phyloP scores from a whole-genome alignment of 805 yeast genomes.

The Tetrapisispora fleetii region DNA sequence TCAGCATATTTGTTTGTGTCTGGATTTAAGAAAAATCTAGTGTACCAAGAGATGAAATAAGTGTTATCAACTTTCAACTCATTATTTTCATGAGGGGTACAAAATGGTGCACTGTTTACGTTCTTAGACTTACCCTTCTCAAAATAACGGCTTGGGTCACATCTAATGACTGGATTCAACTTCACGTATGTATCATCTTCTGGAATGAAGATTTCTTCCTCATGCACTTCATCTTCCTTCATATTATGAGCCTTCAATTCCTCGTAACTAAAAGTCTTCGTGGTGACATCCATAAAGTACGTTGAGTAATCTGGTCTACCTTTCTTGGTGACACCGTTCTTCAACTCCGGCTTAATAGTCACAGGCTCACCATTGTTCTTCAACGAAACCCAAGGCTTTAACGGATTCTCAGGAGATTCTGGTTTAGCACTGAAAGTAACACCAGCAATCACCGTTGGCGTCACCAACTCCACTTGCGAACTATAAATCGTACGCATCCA shows the following conservation, averaged over 20 bases:
- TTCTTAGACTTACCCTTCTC: slow-evolving; percentile 53
- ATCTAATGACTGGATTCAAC: slow-evolving; percentile 71
- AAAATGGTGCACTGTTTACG: slow-evolving; percentile 63
- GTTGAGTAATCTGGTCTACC: slow-evolving; percentile 66
- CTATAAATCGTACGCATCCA: slow-evolving; percentile 69
- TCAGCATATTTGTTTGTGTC: slow-evolving; percentile 36
- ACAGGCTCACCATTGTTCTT: slow-evolving; percentile 71
- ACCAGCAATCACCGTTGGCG: slow-evolving; percentile 55
- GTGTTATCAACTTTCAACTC: slow-evolving; percentile 49
- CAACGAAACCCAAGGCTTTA: slow-evolving; percentile 74
- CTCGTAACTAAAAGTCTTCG: slow-evolving; percentile 46
- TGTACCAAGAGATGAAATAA: slow-evolving; percentile 75
- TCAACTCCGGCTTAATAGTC: slow-evolving; percentile 66
- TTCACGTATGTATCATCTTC: slow-evolving; percentile 68
- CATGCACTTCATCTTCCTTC: slow-evolving; percentile 48
- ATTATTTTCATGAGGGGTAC: slow-evolving; percentile 62
- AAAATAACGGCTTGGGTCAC: slow-evolving; percentile 70
- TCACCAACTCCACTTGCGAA: slow-evolving; percentile 49
- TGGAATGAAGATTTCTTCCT: slow-evolving; percentile 44
- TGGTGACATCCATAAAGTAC: slow-evolving; percentile 62
- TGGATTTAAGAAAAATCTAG: slow-evolving; percentile 42
- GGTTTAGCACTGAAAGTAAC: slow-evolving; percentile 44
- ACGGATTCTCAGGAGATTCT: slow-evolving; percentile 42
- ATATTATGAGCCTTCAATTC: slow-evolving; percentile 65
- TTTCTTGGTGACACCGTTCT: slow-evolving; percentile 59